A percentile compares a stretch with the other conserved stretches of the same genome.
phyloP scores from a whole-genome alignment of 768 basidiomycete species.

The Chlorophyllum brunneum region DNA sequence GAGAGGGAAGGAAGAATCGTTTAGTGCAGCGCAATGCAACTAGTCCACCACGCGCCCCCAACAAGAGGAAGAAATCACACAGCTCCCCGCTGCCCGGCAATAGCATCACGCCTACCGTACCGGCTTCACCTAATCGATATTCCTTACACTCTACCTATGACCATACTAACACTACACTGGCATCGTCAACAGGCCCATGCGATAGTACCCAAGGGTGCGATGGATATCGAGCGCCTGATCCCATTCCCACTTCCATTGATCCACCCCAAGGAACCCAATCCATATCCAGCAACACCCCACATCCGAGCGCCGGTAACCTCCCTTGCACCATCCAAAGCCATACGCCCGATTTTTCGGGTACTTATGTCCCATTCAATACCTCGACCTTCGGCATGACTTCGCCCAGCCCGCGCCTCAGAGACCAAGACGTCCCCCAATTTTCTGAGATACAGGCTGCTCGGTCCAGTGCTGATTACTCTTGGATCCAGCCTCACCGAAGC shows the following conservation, averaged over 20 bases:
- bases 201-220: background rate
- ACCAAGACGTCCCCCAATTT: too few relatives aligned
- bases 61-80: background rate
- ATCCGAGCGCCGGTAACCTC: too few relatives aligned
- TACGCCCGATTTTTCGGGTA: too few relatives aligned
- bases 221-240: too few relatives aligned
- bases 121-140: background rate
- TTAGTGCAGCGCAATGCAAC: background rate
- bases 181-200: background rate
- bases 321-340: too few relatives aligned
- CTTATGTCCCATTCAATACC: too few relatives aligned
- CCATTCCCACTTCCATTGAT: too few relatives aligned
- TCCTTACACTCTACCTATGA: background rate
- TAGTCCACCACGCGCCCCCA: background rate
- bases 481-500: background rate
- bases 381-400: too few relatives aligned
- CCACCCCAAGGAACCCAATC: too few relatives aligned
- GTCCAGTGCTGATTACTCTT: background rate
- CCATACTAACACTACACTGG: background rate
- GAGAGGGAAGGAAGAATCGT: constrained; percentile 3
- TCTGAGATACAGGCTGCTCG: too few relatives aligned
- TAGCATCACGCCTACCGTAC: background rate
- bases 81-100: background rate
- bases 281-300: too few relatives aligned
- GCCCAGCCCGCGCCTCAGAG: too few relatives aligned